Conservation (phyloP, 2,329 filamentous ascomycete genomes). For the Blumeria hordei region DNA sequence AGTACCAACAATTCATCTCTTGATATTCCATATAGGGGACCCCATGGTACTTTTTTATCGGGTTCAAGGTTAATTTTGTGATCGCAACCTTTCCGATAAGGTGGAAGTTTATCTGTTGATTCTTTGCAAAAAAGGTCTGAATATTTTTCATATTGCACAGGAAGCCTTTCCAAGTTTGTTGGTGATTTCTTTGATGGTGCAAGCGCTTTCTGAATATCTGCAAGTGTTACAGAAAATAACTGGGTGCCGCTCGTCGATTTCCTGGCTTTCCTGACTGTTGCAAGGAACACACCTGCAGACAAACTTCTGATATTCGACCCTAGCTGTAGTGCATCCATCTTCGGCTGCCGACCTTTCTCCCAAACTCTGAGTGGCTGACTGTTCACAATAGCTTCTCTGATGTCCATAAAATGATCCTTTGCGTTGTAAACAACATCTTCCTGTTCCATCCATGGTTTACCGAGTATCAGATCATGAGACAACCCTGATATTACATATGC, state of each 20-base stretch:
- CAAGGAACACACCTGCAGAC: neutral
- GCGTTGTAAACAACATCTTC: neutral
- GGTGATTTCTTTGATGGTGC: neutral
- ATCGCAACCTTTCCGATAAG: neutral
- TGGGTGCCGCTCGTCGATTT: neutral
- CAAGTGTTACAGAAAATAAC: neutral
- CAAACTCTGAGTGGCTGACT: neutral
- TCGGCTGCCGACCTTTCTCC: neutral
- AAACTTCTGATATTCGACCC: neutral
- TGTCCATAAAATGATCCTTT: neutral
- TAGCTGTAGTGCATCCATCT: too few species aligned
- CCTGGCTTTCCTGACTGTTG: neutral
- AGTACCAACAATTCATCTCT: neutral
- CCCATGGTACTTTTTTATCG: neutral
- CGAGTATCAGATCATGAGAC: neutral
- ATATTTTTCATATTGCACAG: neutral
- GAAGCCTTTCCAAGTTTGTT: neutral
- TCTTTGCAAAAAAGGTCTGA: neutral
- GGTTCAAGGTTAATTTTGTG: neutral
- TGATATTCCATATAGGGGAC: neutral
- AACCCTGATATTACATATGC: neutral
- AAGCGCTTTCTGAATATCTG: conserved; percentile 1
- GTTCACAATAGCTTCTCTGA: neutral
- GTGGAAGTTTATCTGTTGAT: neutral
- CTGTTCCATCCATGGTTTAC: neutral